phyloP scores from a whole-genome alignment of 2,329 filamentous ascomycete species.

The Nannizzia gypsea region DNA sequence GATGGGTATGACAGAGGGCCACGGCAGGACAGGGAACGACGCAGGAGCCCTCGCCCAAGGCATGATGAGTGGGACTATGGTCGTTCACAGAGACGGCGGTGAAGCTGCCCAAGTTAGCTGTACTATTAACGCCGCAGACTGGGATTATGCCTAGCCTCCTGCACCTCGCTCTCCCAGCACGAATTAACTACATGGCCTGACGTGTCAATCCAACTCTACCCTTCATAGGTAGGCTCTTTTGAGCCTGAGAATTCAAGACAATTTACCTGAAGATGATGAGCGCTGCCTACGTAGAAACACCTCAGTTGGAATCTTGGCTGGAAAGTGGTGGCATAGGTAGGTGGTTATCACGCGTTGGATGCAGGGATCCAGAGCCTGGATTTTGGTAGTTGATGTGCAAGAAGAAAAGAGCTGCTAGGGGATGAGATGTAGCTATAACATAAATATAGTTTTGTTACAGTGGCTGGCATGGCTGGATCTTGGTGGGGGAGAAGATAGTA shows the following conservation, averaged over 20 bases:
- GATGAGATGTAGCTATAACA: too few species aligned
- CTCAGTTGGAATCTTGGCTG: too few species aligned
- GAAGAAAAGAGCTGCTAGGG: too few species aligned
- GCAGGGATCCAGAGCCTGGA: too few species aligned
- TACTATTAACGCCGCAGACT: background rate
- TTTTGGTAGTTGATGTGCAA: too few species aligned
- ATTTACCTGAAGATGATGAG: background rate
- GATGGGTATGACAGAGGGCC: slow-evolving; percentile 15
- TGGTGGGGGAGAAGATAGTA: background rate
- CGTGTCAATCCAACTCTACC: background rate
- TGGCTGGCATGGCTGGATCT: background rate
- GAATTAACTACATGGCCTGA: background rate
- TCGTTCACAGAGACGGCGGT: background rate
- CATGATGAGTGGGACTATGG: slow-evolving; percentile 11
- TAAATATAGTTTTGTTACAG: too few species aligned
- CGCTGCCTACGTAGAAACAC: too few species aligned
- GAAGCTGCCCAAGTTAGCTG: background rate
- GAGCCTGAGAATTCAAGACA: background rate
- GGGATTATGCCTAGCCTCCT: background rate
- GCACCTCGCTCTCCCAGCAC: background rate
- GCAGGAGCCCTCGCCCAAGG: slow-evolving; percentile 15
- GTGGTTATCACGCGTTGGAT: background rate
- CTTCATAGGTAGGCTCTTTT: background rate
- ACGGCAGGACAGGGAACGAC: slow-evolving; percentile 8
- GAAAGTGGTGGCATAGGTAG: background rate